Evolutionary conservation across 805 yeast species (phyloP), one percentile per base, ranked within the genome.

Genomic region (Kluyveromyces nonfermentans): DNA sequence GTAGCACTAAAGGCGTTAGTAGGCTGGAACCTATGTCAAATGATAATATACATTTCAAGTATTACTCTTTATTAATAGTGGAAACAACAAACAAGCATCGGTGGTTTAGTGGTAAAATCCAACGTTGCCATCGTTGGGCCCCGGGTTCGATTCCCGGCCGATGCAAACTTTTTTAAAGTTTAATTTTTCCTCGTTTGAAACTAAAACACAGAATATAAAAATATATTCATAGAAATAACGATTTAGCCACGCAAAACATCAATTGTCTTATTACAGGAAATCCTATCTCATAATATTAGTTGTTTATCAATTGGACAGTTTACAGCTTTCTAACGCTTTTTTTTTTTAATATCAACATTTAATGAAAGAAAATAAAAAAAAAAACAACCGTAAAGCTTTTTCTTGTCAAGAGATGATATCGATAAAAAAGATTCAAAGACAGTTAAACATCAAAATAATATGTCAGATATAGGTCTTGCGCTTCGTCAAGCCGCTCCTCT

Each of bases 401-500:
- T 25, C 7, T 14, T 10, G 9, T 14, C 9, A 25, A 4, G 9
- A 25, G 9, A 25, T 25, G 30, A 14, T 14, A 25, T 25, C 7
- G 12, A 25, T 25, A 14, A 14, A 25, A 10, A 25, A 4, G 30
- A 25, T 25, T 25, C 30, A 6, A 25, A 25, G 7, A 25, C 30
- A 3, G 9, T 10, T 10, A 25, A 25, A 25, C 30, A 25, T 10
- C 30, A 4, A 6, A 6, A 4, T 6, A 33, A 2, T 12, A 67
- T 67, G 70, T 59, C 71, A 3, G 66, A 67, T 40, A 55, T 69
- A 33, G 68, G 71, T 20, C 53, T 69, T 2, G 87, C 83, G 59
- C 79, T 89, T 7, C 82, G 96, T 48, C 85, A 82, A 62, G 90
- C 96, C 0, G 93, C 81, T 3, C 89, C 95, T 2, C 71, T 83